phyloP scores from a whole-genome alignment of 208 protist genomes.

The Leishmania braziliensis region DNA sequence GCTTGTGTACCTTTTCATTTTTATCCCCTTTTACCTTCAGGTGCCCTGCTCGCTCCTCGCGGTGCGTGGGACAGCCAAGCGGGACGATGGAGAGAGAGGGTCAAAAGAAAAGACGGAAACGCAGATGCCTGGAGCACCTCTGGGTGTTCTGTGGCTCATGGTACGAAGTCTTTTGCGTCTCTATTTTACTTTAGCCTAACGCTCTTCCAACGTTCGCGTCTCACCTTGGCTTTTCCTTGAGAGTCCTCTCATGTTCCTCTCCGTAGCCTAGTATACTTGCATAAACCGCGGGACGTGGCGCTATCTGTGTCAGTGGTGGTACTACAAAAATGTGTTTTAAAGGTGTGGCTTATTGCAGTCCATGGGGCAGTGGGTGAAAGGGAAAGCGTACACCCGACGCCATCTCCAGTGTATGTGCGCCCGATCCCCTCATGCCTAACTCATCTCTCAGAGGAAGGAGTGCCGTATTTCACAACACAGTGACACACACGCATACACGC shows the following conservation, averaged over 20 bases:
- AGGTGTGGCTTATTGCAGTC: background rate
- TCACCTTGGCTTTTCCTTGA: background rate
- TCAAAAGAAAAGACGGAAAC: background rate
- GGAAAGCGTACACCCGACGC: background rate
- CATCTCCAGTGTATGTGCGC: background rate
- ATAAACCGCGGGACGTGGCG: background rate
- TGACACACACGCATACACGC: background rate
- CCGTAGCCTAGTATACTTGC: background rate
- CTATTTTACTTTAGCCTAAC: background rate
- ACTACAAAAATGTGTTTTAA: background rate
- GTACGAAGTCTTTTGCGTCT: background rate
- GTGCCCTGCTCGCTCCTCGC: background rate
- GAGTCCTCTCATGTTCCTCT: background rate
- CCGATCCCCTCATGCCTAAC: background rate
- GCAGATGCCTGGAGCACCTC: background rate
- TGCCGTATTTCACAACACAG: constrained; percentile 1
- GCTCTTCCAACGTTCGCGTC: background rate
- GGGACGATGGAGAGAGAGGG: background rate
- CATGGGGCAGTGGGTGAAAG: background rate
- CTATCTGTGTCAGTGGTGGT: background rate
- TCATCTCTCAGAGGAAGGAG: constrained; percentile 3
- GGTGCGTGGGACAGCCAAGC: background rate
- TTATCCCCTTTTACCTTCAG: background rate
- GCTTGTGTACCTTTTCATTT: background rate
- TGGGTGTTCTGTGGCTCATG: background rate